Evolutionary conservation across 2,329 filamentous ascomycete species (phyloP).

Genomic region (Sarocladium brachiariae): DNA sequence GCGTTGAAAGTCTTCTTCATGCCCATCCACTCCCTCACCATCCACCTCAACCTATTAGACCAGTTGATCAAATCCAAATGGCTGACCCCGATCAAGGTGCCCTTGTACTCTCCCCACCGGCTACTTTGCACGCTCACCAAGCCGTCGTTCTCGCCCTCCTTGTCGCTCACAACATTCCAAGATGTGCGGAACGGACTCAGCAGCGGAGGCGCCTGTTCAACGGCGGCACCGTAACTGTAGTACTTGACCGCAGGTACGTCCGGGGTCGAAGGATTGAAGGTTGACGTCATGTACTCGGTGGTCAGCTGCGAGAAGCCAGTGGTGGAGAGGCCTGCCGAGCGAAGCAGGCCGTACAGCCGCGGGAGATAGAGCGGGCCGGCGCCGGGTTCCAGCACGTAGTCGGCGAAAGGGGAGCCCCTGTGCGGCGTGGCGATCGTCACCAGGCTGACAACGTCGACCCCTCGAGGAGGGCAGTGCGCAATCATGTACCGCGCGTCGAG

Average conservation of each 20-base stretch:
- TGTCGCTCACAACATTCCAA: constrained; percentile 39
- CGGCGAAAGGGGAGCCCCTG: constrained; percentile 48
- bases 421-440: constrained; percentile 51
- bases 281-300: constrained; percentile 46
- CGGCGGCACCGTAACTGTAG: constrained; percentile 55
- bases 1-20: constrained; percentile 56
- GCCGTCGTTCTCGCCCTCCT: constrained; percentile 58
- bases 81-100: constrained; percentile 54
- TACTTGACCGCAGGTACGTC: constrained; percentile 49
- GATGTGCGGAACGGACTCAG: constrained; percentile 57
- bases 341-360: constrained; percentile 46
- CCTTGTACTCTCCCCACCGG: constrained; percentile 57
- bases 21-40: constrained; percentile 45
- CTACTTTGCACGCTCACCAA: constrained; percentile 60
- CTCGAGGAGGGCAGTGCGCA: constrained; percentile 41
- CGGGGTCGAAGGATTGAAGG: constrained; percentile 52
- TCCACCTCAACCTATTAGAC: constrained; percentile 54
- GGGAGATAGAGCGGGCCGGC: constrained; percentile 42
- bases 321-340: constrained; percentile 47
- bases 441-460: constrained; percentile 41
- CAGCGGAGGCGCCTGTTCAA: constrained; percentile 43
- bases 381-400: constrained; percentile 40
- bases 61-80: constrained; percentile 63
- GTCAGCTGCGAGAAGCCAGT: constrained; percentile 57
- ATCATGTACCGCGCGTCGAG: constrained; percentile 62